Evolutionary conservation across 225 moss, liverwort and hornwort genomes (phyloP).

Genomic region (Climacium dendroides): DNA sequence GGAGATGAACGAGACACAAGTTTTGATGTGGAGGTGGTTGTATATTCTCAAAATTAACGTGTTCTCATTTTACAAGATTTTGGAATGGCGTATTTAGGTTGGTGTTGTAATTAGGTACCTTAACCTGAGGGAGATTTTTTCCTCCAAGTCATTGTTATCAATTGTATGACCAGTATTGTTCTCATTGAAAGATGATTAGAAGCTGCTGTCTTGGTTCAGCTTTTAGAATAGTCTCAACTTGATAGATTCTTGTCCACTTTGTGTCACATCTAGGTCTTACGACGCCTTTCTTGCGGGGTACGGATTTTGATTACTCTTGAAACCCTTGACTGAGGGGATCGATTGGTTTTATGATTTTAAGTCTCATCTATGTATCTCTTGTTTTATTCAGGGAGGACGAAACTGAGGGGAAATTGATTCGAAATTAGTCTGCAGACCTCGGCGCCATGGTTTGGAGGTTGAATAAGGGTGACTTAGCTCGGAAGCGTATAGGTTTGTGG

Average conservation of each 20-base stretch:
- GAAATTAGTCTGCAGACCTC: not conserved
- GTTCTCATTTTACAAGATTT: not conserved
- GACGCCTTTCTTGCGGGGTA: not conserved
- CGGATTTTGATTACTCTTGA: not conserved
- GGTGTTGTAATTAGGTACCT: not conserved
- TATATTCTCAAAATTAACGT: not conserved
- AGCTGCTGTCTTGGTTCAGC: not conserved
- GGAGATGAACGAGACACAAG: not conserved
- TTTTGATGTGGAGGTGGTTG: not conserved
- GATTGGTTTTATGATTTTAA: not conserved
- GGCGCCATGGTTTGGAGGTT: slow-evolving; percentile 7
- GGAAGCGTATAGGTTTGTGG: not conserved
- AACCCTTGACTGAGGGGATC: not conserved
- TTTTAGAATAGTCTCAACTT: not conserved
- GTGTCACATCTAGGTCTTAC: not conserved
- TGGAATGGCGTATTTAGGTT: not conserved
- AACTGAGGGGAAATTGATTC: not conserved
- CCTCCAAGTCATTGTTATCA: not conserved
- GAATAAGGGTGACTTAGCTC: not conserved
- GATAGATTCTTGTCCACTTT: not conserved
- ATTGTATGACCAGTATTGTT: not conserved
- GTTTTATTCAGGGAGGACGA: not conserved
- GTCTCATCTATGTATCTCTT: not conserved
- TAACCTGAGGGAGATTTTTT: not conserved
- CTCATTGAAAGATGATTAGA: not conserved